A percentile compares a stretch with the other conserved stretches of the same genome.
Conservation (phyloP, 345 rosid species). For the Murraya koenigii region DNA sequence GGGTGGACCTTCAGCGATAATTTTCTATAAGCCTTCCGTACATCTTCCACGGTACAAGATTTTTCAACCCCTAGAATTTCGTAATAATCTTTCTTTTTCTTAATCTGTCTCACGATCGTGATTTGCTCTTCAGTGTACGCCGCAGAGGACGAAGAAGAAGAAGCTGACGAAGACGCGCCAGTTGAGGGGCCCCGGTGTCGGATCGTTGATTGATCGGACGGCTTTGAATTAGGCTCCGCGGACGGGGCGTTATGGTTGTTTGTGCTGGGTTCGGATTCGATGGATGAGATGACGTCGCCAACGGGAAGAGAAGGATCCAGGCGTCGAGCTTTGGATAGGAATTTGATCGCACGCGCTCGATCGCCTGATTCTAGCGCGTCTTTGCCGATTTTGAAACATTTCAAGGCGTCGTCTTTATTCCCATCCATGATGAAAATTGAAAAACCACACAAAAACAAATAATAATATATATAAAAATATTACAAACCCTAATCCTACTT, state of each 20-base stretch:
- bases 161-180: slow-evolving; percentile 35
- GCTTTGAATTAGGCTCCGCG: slow-evolving; percentile 16
- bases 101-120: slow-evolving; percentile 65
- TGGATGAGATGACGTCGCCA: slow-evolving; percentile 54
- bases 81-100: slow-evolving; percentile 78
- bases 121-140: slow-evolving; percentile 74
- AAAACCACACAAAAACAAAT: background rate
- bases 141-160: slow-evolving; percentile 26
- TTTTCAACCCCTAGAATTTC: slow-evolving; percentile 77
- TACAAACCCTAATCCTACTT: slow-evolving; percentile 8
- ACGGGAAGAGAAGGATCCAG: slow-evolving; percentile 74
- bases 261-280: slow-evolving; percentile 3
- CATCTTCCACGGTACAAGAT: slow-evolving; percentile 71
- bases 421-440: slow-evolving; percentile 59
- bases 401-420: slow-evolving; percentile 91
- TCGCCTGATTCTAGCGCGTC: slow-evolving; percentile 74
- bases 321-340: slow-evolving; percentile 83
- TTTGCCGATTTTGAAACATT: slow-evolving; percentile 77
- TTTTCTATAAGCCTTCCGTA: slow-evolving; percentile 80
- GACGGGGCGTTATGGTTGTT: slow-evolving; percentile 20
- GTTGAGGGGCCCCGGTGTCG: slow-evolving; percentile 49
- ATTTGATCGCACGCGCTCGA: slow-evolving; percentile 73
- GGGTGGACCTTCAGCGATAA: slow-evolving; percentile 93
- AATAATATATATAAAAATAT: background rate
- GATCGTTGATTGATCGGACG: slow-evolving; percentile 49